Conservation (phyloP, 495 filamentous ascomycete genomes). For the Penicillium manginii region DNA sequence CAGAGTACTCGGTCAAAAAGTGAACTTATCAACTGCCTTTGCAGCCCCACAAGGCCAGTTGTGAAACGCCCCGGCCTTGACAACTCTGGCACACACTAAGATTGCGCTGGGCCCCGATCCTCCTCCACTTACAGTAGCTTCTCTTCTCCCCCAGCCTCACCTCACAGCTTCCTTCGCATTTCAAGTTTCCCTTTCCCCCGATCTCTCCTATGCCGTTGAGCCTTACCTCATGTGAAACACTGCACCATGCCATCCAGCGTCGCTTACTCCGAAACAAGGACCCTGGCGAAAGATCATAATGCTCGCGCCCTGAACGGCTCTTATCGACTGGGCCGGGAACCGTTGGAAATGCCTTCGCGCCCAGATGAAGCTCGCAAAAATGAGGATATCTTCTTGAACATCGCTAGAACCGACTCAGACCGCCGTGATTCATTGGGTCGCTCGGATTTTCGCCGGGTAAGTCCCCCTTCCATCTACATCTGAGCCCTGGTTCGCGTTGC, state of each 20-base stretch:
- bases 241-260: constrained; percentile 35
- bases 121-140: background rate
- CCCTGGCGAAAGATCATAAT: constrained; percentile 38
- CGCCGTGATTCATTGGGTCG: constrained; percentile 50
- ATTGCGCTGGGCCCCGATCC: constrained; percentile 1
- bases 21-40: no score
- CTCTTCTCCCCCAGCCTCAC: constrained; percentile 1
- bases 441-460: constrained; percentile 55
- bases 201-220: constrained; percentile 34
- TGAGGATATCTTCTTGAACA: constrained; percentile 68
- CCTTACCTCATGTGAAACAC: constrained; percentile 38
- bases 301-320: constrained; percentile 32
- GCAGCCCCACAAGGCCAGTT: background rate
- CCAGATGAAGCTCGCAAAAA: constrained; percentile 43
- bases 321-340: constrained; percentile 22
- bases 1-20: no score
- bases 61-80: constrained; percentile 1
- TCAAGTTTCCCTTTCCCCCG: background rate
- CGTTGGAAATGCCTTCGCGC: constrained; percentile 23
- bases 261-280: constrained; percentile 35
- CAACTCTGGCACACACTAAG: no score
- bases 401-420: constrained; percentile 58
- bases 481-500: background rate
- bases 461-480: constrained; percentile 24
- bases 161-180: background rate